Base-by-base conservation (phyloP, 345 rosid genomes). In the Turritis glabra region DNA sequence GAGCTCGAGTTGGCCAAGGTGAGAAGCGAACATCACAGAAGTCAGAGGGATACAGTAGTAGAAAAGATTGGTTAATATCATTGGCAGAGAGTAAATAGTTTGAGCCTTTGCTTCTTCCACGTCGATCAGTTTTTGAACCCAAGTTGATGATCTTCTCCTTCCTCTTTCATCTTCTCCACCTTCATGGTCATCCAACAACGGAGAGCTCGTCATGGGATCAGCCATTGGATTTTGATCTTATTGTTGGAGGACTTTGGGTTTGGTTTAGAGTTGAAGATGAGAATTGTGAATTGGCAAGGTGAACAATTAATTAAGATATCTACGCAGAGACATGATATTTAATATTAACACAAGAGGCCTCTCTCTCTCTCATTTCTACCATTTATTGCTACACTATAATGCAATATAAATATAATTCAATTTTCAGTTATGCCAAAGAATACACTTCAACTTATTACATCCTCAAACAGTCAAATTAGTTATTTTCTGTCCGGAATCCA, bases 1-100 rank as follows among this genome's bases (percentile, higher is more conserved):
- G 2, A 93, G 96, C 54, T 90, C 78, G 22, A 82, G 87, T 46
- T 85, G 63, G n/a, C 96, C 95, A 5, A 86, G 89, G 65, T 87
- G 95, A 38, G 92, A 93, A 46, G 94, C 90, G 18, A 87, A 84
- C 95, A 92, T 92, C 48, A 89, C 91, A 33, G 98, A 92, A 4
- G 85, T 87, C 64, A 90, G 63, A 19, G 91, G 69, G 35, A 89
- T 83, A 11, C 79, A 76, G 32, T 78, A 90, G 67, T 80, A 82
- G 77, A 80, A 86, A 61, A 83, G 69, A 71, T 83, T 93, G n/a
- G 89, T 81, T 8, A 89, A 77, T 29, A 85, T 84, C 89, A 93
- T 85, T 12, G 98, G 98, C 9, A 90, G 65, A 1, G 91, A 68
- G 78, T 89, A 87, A 13, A 80, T 38, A 13, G 79, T 48, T 74